Percentiles rank a stretch among this genome's conserved stretches.
Conservation (phyloP, 139 green algal species). For the Asterochloris erici region DNA sequence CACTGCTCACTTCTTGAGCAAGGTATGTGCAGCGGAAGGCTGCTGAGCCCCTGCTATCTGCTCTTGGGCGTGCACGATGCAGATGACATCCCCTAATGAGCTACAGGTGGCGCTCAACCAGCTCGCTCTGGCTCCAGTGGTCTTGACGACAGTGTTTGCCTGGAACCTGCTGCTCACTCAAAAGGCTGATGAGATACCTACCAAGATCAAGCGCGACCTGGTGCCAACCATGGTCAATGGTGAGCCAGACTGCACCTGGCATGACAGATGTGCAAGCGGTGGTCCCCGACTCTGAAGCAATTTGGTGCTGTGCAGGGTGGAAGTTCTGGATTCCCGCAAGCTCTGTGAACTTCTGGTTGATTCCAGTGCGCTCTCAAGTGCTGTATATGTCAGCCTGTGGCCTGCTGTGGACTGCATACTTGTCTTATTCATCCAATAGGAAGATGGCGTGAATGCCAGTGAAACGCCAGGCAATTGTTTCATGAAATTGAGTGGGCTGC, state of each 20-base stretch:
- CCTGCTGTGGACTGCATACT: slow-evolving; percentile 79
- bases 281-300: background rate
- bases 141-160: slow-evolving; percentile 61
- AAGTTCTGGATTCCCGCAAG: slow-evolving; percentile 88
- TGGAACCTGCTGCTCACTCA: slow-evolving; percentile 66
- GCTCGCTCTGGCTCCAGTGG: slow-evolving; percentile 62
- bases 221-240: slow-evolving; percentile 69
- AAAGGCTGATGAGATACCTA: slow-evolving; percentile 32
- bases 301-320: slow-evolving; percentile 53
- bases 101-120: slow-evolving; percentile 68
- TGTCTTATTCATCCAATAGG: slow-evolving; percentile 62
- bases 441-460: background rate
- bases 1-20: too few species aligned
- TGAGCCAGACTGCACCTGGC: background rate
- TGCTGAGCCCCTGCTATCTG: too few species aligned
- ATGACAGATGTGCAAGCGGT: background rate
- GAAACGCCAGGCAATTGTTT: background rate
- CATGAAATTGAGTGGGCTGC: background rate
- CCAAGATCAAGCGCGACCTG: slow-evolving; percentile 67
- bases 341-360: slow-evolving; percentile 72
- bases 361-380: slow-evolving; percentile 62
- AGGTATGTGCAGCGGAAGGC: too few species aligned
- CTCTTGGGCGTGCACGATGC: too few species aligned
- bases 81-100: too few species aligned
- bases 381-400: slow-evolving; percentile 85